Percentiles rank a stretch among this genome's conserved stretches.
Conservation (phyloP, 441 rosid genomes). For the Syzygium malaccense region DNA sequence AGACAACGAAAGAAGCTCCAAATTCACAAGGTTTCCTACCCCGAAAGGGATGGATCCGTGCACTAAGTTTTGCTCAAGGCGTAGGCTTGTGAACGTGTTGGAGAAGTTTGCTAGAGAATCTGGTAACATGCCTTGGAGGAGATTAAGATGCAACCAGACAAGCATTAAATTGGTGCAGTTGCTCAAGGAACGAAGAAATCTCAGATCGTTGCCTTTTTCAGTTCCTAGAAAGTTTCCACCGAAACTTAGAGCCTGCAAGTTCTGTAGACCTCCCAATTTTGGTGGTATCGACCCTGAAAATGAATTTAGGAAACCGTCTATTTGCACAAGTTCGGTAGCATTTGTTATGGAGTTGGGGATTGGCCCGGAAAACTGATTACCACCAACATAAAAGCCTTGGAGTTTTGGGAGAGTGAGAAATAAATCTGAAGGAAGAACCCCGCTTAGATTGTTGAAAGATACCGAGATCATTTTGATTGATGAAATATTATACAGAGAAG, state of each 20-base stretch:
- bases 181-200: neutral
- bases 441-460: neutral
- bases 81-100: neutral
- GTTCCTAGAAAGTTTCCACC: neutral
- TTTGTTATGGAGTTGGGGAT: neutral
- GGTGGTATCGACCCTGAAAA: neutral
- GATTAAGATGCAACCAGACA: neutral
- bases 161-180: neutral
- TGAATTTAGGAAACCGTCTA: neutral
- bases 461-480: too few relatives aligned
- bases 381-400: neutral
- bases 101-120: neutral
- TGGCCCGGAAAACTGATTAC: neutral
- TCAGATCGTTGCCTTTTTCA: neutral
- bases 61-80: neutral
- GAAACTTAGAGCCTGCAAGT: fast-evolving
- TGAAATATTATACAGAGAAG: neutral
- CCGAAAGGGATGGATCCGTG: neutral
- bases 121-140: neutral
- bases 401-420: neutral
- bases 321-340: neutral
- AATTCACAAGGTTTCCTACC: neutral
- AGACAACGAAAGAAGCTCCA: neutral
- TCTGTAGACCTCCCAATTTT: neutral
- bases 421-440: neutral